phyloP scores from a whole-genome alignment of 257 asterid genomes.

The Cruciata laevipes region DNA sequence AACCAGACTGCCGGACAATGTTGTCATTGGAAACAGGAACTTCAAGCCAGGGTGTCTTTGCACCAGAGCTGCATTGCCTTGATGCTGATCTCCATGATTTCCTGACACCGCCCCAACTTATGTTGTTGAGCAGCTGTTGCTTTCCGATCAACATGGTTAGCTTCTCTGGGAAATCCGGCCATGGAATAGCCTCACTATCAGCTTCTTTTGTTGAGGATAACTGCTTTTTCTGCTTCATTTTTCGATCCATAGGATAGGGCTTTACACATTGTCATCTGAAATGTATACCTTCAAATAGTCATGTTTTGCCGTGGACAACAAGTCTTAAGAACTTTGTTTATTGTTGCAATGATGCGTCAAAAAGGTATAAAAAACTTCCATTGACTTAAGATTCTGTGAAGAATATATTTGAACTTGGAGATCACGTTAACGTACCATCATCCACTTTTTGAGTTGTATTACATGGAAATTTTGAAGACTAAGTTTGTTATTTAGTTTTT shows the following conservation, averaged over 20 bases:
- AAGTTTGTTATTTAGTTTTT: too few species aligned
- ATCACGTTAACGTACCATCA: too few species aligned
- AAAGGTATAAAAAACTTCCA: too few species aligned
- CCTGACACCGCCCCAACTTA: conserved; percentile 20
- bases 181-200: conserved; percentile 12
- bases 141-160: conserved; percentile 14
- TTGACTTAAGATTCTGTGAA: too few species aligned
- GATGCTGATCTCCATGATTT: conserved; percentile 31
- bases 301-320: too few species aligned
- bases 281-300: too few species aligned
- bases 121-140: conserved; percentile 22
- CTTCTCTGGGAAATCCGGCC: conserved; percentile 38
- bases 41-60: conserved; percentile 4
- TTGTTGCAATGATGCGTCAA: neutral
- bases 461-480: too few species aligned
- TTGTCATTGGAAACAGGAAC: conserved; percentile 2
- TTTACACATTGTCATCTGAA: neutral
- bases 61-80: conserved; percentile 11
- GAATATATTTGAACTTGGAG: too few species aligned
- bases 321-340: too few species aligned
- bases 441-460: too few species aligned
- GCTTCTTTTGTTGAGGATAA: neutral
- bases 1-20: neutral
- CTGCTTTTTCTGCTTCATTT: conserved; percentile 8
- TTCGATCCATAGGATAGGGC: conserved; percentile 11